Percentiles rank a stretch among this genome's conserved stretches.
Evolutionary conservation across 106 monocot species (phyloP).

Genomic region (Acorus calamus): DNA sequence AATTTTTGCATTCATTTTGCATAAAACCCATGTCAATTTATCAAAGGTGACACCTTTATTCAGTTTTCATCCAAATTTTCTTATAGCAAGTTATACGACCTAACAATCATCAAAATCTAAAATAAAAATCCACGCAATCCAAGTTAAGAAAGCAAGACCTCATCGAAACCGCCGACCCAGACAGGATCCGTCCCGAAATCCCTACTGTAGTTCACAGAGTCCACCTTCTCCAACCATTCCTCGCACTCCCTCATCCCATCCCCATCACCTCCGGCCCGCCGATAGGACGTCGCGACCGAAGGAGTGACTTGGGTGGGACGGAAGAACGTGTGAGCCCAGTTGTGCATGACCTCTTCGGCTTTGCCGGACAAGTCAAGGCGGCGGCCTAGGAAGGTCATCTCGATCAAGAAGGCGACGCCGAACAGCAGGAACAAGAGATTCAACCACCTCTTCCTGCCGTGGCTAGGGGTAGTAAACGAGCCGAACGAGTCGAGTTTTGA

Average conservation of each 20-base stretch:
- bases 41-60: too few species aligned
- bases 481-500: too few species aligned
- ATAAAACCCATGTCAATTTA: too few species aligned
- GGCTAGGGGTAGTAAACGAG: too few species aligned
- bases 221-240: conserved; percentile 71
- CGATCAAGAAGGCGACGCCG: conserved; percentile 44
- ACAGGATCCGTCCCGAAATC: conserved; percentile 73
- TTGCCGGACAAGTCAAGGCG: conserved; percentile 75
- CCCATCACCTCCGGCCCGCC: background rate
- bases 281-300: background rate
- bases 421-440: conserved; percentile 39
- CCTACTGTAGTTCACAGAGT: conserved; percentile 43
- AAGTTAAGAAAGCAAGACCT: conserved; percentile 19
- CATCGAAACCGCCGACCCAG: conserved; percentile 34
- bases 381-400: conserved; percentile 66
- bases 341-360: conserved; percentile 33
- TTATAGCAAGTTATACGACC: background rate
- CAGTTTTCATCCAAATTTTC: too few species aligned
- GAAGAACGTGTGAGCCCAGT: conserved; percentile 57
- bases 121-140: background rate
- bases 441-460: conserved; percentile 28
- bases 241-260: conserved; percentile 18
- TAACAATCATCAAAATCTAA: background rate
- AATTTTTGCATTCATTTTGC: too few species aligned
- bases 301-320: conserved; percentile 7